Percentiles rank a stretch among this genome's conserved stretches.
Evolutionary conservation across 1,284 basidiomycete genomes (phyloP).

Genomic region (Veloboletus limbatus): DNA sequence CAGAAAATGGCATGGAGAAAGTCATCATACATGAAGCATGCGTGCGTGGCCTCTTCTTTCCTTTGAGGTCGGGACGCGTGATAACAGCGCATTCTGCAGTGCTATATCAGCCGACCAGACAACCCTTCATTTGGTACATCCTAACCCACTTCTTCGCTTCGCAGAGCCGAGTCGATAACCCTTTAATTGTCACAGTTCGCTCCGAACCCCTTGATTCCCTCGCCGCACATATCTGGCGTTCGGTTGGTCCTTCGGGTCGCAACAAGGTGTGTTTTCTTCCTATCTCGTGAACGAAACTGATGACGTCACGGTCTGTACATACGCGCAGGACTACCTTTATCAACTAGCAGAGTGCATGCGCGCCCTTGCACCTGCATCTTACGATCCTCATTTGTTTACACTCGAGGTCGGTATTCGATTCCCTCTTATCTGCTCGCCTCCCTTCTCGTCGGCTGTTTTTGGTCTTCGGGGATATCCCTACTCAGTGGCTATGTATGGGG

Average conservation of each 20-base stretch:
- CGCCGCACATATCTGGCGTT: slow-evolving; percentile 65
- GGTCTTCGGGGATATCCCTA: neutral
- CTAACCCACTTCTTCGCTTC: too few relatives aligned
- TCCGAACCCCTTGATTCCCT: slow-evolving; percentile 69
- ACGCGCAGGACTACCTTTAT: slow-evolving; percentile 71
- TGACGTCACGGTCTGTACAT: too few relatives aligned
- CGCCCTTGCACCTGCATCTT: slow-evolving; percentile 65
- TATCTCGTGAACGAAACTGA: too few relatives aligned
- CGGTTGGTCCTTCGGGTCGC: slow-evolving; percentile 74
- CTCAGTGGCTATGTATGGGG: neutral
- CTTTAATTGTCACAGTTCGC: slow-evolving; percentile 51
- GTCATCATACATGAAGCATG: slow-evolving; percentile 42
- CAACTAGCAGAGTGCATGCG: slow-evolving; percentile 66
- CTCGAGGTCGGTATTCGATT: slow-evolving; percentile 64
- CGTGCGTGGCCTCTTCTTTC: neutral
- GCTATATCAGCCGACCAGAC: slow-evolving; percentile 60
- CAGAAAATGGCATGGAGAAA: slow-evolving; percentile 43
- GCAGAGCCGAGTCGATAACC: neutral
- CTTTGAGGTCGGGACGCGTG: neutral
- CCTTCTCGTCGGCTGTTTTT: neutral
- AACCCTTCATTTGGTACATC: slow-evolving; percentile 58
- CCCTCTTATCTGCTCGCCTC: too few relatives aligned
- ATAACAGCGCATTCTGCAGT: slow-evolving; percentile 25
- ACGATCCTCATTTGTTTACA: slow-evolving; percentile 73
- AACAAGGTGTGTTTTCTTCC: slow-evolving; percentile 57